Evolutionary conservation across 75 land plant genomes (phyloP).

Genomic region (Picea sitchensis): DNA sequence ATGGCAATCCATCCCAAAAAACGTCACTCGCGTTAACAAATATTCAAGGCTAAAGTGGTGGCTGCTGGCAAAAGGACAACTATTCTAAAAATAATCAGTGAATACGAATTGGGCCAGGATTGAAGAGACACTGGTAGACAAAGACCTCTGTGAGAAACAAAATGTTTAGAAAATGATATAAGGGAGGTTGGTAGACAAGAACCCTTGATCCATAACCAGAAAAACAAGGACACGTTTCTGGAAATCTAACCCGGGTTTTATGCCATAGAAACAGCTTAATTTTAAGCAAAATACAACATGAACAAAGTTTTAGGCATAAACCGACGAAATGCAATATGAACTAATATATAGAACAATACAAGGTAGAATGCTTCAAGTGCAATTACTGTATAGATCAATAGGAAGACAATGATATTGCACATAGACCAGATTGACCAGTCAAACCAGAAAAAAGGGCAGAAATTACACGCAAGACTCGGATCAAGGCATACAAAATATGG

Average conservation of each 20-base stretch:
- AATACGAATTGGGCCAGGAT: background rate
- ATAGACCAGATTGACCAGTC: too few relatives aligned
- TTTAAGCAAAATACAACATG: background rate
- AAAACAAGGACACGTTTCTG: background rate
- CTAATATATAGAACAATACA: too few relatives aligned
- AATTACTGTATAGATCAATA: too few relatives aligned
- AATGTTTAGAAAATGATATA: background rate
- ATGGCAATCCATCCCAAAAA: background rate
- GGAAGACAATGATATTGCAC: too few relatives aligned
- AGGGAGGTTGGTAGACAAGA: background rate
- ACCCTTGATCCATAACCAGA: background rate
- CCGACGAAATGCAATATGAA: too few relatives aligned
- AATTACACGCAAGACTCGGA: too few relatives aligned
- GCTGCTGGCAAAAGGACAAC: background rate
- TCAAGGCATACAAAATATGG: too few relatives aligned
- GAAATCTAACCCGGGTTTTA: background rate
- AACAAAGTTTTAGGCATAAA: too few relatives aligned
- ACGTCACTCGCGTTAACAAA: background rate
- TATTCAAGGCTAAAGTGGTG: background rate
- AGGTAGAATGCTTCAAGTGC: too few relatives aligned
- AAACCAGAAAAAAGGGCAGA: too few relatives aligned
- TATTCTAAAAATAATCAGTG: background rate
- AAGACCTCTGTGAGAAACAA: background rate
- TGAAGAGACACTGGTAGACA: background rate
- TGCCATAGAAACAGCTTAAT: background rate